Percentiles rank a stretch among this genome's conserved stretches.
Evolutionary conservation across 2,329 filamentous ascomycete genomes (phyloP).

Genomic region (Microdochium nivale): DNA sequence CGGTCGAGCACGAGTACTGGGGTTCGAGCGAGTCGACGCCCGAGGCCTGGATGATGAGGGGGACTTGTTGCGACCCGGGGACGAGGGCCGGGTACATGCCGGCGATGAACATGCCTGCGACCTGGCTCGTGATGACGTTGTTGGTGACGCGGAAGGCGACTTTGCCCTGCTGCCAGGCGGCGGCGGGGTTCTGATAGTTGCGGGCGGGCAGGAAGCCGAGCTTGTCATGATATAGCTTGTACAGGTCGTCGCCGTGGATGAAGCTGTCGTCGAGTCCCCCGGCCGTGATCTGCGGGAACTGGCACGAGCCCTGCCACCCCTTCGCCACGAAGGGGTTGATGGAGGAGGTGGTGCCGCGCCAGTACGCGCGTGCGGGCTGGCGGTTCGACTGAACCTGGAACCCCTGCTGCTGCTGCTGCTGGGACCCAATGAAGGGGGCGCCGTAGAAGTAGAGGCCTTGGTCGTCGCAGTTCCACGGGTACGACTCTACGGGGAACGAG

Average conservation of each 20-base stretch:
- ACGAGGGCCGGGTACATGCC: conserved; percentile 52
- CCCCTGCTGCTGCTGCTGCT: not conserved
- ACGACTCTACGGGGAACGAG: conserved; percentile 64
- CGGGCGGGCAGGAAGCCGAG: conserved; percentile 47
- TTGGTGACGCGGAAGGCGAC: conserved; percentile 67
- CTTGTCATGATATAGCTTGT: conserved; percentile 64
- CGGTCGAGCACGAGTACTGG: conserved; percentile 54
- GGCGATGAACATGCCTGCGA: conserved; percentile 64
- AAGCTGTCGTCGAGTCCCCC: conserved; percentile 65
- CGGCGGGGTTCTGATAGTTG: no score
- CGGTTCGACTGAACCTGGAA: no score
- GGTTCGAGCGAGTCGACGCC: conserved; percentile 68
- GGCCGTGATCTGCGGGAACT: conserved; percentile 73
- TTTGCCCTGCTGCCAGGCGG: conserved; percentile 27
- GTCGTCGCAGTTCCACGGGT: conserved; percentile 65
- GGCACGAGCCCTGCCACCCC: conserved; percentile 66
- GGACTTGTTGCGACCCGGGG: conserved; percentile 23
- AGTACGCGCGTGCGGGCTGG: conserved; percentile 51
- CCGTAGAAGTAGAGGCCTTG: conserved; percentile 63
- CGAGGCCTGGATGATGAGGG: conserved; percentile 41
- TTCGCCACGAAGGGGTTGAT: conserved; percentile 58
- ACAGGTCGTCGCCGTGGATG: conserved; percentile 69
- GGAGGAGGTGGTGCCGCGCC: conserved; percentile 51
- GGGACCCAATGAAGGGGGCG: conserved; percentile 33
- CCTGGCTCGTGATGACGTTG: conserved; percentile 75